Conservation (phyloP, 73 alveolate genomes). For the Stentor roeselii region DNA sequence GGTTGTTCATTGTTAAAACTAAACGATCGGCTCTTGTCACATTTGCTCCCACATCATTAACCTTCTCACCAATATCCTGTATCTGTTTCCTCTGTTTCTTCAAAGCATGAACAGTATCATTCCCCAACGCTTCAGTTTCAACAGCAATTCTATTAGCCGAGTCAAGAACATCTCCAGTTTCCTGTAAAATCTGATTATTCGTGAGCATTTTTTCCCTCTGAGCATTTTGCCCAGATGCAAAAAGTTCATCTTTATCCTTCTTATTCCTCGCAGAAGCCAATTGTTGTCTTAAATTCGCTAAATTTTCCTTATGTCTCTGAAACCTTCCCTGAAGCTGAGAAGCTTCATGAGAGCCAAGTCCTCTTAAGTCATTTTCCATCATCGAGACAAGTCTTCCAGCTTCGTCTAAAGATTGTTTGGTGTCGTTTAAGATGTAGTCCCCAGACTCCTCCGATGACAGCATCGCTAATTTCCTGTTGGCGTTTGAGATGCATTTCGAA, state of each 20-base stretch:
- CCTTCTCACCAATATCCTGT: not conserved
- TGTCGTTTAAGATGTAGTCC: not conserved
- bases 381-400: not conserved
- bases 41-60: constrained; percentile 12
- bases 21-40: not conserved
- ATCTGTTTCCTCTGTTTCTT: not conserved
- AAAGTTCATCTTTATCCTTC: not conserved
- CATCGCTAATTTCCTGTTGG: not conserved
- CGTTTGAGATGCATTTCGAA: constrained; percentile 21
- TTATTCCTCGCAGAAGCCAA: not conserved
- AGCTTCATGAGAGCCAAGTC: constrained; percentile 1
- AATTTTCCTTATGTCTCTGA: not conserved
- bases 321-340: not conserved
- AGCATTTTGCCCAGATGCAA: not conserved
- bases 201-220: not conserved
- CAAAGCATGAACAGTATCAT: not conserved
- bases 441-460: not conserved
- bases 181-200: not conserved
- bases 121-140: not conserved
- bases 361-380: not conserved
- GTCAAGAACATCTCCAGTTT: constrained; percentile 9
- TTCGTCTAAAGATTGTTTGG: not conserved
- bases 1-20: not conserved
- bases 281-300: not conserved
- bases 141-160: not conserved